Evolutionary conservation across 2,329 filamentous ascomycete species (phyloP), one percentile per base, ranked within the genome.

Genomic region (Knoxdaviesia proteae): DNA sequence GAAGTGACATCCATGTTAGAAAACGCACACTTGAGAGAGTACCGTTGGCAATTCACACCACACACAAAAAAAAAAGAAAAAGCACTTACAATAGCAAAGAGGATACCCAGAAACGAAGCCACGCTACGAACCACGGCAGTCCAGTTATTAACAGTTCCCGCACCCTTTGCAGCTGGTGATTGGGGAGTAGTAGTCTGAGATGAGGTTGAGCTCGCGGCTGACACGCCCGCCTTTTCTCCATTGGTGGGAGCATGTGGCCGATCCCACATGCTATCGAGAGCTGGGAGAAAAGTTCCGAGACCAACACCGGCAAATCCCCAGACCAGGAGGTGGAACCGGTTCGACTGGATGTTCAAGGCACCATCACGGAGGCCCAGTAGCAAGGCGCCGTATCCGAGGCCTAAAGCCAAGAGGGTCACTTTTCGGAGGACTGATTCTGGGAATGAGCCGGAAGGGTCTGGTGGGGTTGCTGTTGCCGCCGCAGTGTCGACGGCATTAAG

Each of bases 231-330:
- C 38, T 52, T 58, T 6, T 56, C 57, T 4, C 48, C 49, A 29
- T 53, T 50, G 35, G 48, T 50, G 9, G 20, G 20, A 20, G 20
- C 20, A 20, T 20, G 20, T 20, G 20, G 20, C 20, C 20, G 20
- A 46, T 79, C 74, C 74, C 81, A 90, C 7, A 86, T 57, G 7
- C 69, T 63, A 56, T 98, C 90, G 20, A 94, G 71, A 71, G 79
- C 88, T 1, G 90, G 90, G 45, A 96, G 61, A 41, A 92, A 59
- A 45, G 76, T 79, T 5, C 90, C 90, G 30, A 94, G 61, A 0
- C 71, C 65, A 5, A 94, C 74, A 10, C 86, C 87, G 0, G 79
- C 77, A 7, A 79, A 51, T 1, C 86, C 90, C 88, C 90, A 98
- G 48, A 82, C 78, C 0, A 67, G 61, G 43, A 93, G 63, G 56